phyloP scores from a whole-genome alignment of 106 monocot species.

The Cymbidium sinense region DNA sequence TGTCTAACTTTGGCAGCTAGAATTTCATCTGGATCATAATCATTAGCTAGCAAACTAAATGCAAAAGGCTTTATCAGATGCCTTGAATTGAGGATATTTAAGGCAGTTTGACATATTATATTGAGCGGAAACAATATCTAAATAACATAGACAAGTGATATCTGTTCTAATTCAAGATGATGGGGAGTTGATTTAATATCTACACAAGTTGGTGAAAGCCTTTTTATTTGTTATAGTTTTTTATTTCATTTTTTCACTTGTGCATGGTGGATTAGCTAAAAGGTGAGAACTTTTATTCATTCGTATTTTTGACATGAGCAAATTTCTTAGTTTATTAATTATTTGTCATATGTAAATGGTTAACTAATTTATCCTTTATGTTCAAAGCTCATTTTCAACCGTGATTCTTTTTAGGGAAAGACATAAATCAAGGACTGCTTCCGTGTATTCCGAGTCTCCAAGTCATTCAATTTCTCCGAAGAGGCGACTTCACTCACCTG shows the following conservation, averaged over 20 bases:
- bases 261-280: neutral
- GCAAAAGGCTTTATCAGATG: neutral
- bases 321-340: neutral
- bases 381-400: neutral
- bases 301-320: neutral
- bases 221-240: neutral
- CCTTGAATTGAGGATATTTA: neutral
- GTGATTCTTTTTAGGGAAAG: slow-evolving; percentile 32
- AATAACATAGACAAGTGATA: neutral
- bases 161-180: neutral
- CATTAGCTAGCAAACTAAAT: neutral
- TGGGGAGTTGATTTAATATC: neutral
- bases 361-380: neutral
- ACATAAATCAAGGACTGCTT: slow-evolving; percentile 46
- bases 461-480: slow-evolving; percentile 33
- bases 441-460: slow-evolving; percentile 32
- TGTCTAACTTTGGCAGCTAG: neutral
- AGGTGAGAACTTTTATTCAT: slow-evolving; percentile 1
- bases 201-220: neutral
- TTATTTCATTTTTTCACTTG: neutral
- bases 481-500: slow-evolving; percentile 25
- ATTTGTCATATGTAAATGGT: neutral
- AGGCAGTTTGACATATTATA: neutral
- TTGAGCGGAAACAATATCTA: neutral
- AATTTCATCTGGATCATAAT: neutral